A percentile compares a stretch with the other conserved stretches of the same genome.
Evolutionary conservation across 768 basidiomycete species (phyloP).

Genomic region (Exidia glandulosa): DNA sequence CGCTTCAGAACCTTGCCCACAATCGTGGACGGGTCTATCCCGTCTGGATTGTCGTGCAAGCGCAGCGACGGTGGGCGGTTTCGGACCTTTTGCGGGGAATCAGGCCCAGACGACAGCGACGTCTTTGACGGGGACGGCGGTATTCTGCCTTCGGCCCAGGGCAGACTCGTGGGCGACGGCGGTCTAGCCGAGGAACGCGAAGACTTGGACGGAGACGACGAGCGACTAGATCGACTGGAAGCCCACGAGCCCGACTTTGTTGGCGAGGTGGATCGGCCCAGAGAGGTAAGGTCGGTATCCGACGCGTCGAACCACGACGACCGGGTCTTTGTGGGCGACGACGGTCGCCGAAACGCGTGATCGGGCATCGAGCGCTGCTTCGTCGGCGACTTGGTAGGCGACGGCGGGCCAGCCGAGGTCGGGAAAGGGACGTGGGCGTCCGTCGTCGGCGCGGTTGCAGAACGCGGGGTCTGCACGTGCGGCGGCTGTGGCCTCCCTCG

Average conservation of each 20-base stretch:
- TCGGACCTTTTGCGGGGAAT: neutral
- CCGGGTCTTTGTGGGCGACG: neutral
- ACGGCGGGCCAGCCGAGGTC: neutral
- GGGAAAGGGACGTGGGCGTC: neutral
- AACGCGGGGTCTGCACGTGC: neutral
- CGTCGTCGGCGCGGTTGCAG: neutral
- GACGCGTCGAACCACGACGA: neutral
- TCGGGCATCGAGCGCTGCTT: neutral
- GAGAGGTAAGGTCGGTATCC: neutral
- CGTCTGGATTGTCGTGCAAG: neutral
- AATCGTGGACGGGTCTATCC: slow-evolving; percentile 28
- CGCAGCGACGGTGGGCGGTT: neutral
- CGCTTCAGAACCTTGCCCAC: slow-evolving; percentile 34
- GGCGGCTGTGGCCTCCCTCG: no score
- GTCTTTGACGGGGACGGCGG: neutral
- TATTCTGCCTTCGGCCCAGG: neutral
- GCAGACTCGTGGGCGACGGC: neutral
- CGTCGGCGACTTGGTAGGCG: neutral
- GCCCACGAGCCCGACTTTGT: neutral
- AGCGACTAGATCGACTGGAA: neutral
- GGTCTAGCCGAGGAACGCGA: neutral
- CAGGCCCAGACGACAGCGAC: no score
- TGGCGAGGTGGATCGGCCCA: neutral
- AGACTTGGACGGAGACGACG: no score
- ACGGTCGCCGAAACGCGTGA: neutral